These are phyloP conservation scores for Cercophora scortea DNA, from an alignment of 495 filamentous ascomycete genomes.

Conservation along the genomic window DNA sequence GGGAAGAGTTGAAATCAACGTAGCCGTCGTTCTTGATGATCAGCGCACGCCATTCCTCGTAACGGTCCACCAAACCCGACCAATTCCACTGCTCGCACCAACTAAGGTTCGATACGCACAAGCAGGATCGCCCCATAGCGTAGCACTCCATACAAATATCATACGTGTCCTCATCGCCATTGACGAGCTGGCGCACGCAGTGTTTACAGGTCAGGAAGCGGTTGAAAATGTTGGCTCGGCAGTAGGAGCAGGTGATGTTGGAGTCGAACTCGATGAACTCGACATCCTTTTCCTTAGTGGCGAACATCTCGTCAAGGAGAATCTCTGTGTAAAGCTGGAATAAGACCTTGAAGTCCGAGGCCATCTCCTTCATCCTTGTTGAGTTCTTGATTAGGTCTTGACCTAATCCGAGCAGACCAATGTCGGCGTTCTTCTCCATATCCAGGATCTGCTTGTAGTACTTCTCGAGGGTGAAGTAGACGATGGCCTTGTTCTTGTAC, in stretches of 20 bases:
- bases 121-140: conserved; percentile 84
- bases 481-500: conserved; percentile 96
- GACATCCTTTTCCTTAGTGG: conserved; percentile 53
- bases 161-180: conserved; percentile 68
- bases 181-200: conserved; percentile 53
- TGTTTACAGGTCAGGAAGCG: conserved; percentile 84
- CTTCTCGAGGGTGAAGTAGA: conserved; percentile 73
- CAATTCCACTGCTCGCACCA: conserved; percentile 93
- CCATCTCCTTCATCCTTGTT: conserved; percentile 56
- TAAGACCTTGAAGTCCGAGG: conserved; percentile 69
- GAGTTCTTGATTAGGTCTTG: conserved; percentile 41
- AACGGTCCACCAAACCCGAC: conserved; percentile 64
- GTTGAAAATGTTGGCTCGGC: conserved; percentile 94
- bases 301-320: conserved; percentile 77
- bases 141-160: conserved; percentile 98
- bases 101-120: conserved; percentile 70
- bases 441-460: conserved; percentile 60
- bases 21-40: conserved; percentile 60
- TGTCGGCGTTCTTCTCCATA: conserved; percentile 37
- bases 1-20: conserved; percentile 50
- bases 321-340: conserved; percentile 71
- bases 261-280: conserved; percentile 74
- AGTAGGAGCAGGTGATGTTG: conserved; percentile 91
- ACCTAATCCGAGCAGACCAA: conserved; percentile 32
- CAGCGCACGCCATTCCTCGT: conserved; percentile 74